These are phyloP conservation scores for Cenchrus americanus DNA, from an alignment of 176 grass and related monocot species.

Conservation along the genomic window DNA sequence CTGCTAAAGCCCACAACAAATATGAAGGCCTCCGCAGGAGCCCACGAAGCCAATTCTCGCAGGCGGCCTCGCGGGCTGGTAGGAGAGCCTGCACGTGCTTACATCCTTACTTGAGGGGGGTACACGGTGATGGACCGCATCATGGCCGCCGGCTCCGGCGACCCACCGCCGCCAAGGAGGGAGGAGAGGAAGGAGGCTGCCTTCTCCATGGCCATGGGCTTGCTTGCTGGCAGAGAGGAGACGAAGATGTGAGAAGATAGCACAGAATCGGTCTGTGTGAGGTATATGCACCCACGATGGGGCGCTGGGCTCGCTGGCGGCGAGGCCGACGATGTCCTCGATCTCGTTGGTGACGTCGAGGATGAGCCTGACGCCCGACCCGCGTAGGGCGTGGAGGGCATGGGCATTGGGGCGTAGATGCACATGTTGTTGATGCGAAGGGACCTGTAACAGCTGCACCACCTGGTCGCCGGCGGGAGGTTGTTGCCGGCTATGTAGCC, in stretches of 20 bases:
- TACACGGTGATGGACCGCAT: conserved; percentile 72
- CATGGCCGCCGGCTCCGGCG: conserved; percentile 46
- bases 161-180: conserved; percentile 34
- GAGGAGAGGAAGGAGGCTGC: conserved; percentile 64
- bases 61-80: too few relatives aligned
- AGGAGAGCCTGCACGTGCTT: too few relatives aligned
- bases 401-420: conserved; percentile 58
- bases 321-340: conserved; percentile 11
- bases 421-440: conserved; percentile 56
- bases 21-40: too few relatives aligned
- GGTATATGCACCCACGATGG: conserved; percentile 40
- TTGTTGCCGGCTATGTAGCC: conserved; percentile 29
- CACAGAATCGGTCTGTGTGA: too few relatives aligned
- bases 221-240: too few relatives aligned
- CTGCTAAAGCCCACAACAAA: too few relatives aligned
- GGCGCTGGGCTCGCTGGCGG: conserved; percentile 11
- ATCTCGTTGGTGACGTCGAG: conserved; percentile 40
- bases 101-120: conserved; percentile 23
- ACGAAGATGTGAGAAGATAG: too few relatives aligned
- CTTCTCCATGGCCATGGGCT: conserved; percentile 57
- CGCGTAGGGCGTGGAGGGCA: conserved; percentile 39
- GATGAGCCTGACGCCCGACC: conserved; percentile 46
- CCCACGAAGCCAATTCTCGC: too few relatives aligned
- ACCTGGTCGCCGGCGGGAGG: conserved; percentile 47
- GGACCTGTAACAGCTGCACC: conserved; percentile 64